A percentile compares a stretch with the other conserved stretches of the same genome.
These are phyloP conservation scores for Sugiyamaella pinicola DNA, from an alignment of 1,139 yeast species.

Conservation along the genomic window DNA sequence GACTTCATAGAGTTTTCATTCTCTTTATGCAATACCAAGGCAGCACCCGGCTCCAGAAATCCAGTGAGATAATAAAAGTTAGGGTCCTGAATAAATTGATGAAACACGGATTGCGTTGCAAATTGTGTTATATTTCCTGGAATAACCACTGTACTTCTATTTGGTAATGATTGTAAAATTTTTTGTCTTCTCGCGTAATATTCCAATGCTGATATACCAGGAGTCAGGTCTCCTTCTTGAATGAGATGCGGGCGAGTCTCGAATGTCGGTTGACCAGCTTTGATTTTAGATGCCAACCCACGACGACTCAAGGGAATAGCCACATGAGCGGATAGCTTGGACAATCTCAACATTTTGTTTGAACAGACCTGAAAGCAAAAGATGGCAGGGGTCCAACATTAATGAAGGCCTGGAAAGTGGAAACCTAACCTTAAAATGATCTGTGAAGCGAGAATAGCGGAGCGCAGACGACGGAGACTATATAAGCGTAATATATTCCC, in stretches of 20 bases:
- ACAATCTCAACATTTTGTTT: constrained; percentile 4
- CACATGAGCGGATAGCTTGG: neutral
- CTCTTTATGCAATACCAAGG: constrained; percentile 68
- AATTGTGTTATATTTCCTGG: constrained; percentile 72
- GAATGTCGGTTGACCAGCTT: constrained; percentile 80
- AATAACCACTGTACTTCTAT: constrained; percentile 68
- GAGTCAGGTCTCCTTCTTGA: constrained; percentile 76
- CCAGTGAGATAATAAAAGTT: constrained; percentile 87
- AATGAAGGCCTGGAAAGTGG: neutral
- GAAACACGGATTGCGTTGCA: constrained; percentile 88
- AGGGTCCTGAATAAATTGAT: constrained; percentile 89
- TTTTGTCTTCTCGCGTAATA: constrained; percentile 69
- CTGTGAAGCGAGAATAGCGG: too few relatives aligned
- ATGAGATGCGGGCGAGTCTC: constrained; percentile 83
- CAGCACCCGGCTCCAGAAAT: constrained; percentile 89
- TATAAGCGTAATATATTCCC: too few relatives aligned
- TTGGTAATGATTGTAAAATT: constrained; percentile 60
- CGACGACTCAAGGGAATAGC: neutral
- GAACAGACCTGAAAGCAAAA: too few relatives aligned
- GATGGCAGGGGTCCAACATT: too few relatives aligned
- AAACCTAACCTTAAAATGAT: neutral
- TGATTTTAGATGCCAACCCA: constrained; percentile 27
- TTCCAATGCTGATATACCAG: constrained; percentile 83
- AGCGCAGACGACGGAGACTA: too few relatives aligned
- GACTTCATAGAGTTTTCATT: constrained; percentile 51